phyloP scores from a whole-genome alignment of 73 alveolate species.

The Paramecium biaurelia region DNA sequence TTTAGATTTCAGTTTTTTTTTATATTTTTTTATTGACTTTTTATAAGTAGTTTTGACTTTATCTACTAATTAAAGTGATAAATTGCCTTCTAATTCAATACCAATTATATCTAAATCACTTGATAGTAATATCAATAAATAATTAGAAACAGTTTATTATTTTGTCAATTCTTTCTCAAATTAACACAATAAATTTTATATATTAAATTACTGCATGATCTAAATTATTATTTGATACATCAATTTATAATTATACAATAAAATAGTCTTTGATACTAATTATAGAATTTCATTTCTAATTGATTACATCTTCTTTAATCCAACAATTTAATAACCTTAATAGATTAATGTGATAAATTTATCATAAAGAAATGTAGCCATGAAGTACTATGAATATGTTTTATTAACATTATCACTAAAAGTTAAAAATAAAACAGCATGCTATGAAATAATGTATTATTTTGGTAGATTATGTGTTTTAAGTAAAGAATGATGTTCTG shows the following conservation, averaged over 20 bases:
- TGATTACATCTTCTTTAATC: not conserved
- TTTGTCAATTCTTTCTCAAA: not conserved
- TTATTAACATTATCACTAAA: not conserved
- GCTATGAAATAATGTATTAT: not conserved
- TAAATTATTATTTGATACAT: not conserved
- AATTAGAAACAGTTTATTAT: not conserved
- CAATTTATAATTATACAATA: not conserved
- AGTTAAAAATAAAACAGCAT: not conserved
- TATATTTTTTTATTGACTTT: not conserved
- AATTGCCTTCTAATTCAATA: not conserved
- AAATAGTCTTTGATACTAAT: not conserved
- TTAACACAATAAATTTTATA: not conserved
- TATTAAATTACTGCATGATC: not conserved
- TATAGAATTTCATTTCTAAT: not conserved
- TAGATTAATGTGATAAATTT: not conserved
- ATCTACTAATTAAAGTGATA: not conserved
- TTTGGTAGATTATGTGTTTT: conserved; percentile 8
- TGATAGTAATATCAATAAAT: not conserved
- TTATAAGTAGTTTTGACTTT: not conserved
- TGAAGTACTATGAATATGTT: not conserved
- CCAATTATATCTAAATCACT: conserved; percentile 5
- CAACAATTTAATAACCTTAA: not conserved
- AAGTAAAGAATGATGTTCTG: not conserved
- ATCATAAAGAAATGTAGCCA: not conserved
- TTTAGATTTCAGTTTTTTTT: not conserved